A percentile compares a stretch with the other conserved stretches of the same genome.
phyloP scores from a whole-genome alignment of 768 basidiomycete genomes.

The Suillus hirtellus region DNA sequence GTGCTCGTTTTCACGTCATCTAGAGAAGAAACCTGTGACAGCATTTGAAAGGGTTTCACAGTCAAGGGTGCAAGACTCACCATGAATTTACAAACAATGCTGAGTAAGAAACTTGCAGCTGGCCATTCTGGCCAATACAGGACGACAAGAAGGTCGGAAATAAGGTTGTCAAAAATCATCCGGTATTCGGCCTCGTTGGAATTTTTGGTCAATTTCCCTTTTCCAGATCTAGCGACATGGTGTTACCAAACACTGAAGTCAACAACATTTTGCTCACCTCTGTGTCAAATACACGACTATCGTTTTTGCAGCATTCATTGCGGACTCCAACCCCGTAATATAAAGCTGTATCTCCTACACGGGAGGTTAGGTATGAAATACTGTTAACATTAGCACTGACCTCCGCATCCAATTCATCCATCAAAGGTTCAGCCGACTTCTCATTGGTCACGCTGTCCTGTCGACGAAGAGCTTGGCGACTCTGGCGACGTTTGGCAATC shows the following conservation, averaged over 20 bases:
- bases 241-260: slow-evolving; percentile 15
- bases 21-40: slow-evolving; percentile 68
- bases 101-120: slow-evolving; percentile 79
- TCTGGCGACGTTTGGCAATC: slow-evolving; percentile 63
- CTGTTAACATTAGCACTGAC: slow-evolving; percentile 32
- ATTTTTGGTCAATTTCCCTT: slow-evolving; percentile 84
- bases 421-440: slow-evolving; percentile 49
- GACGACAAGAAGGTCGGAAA: slow-evolving; percentile 84
- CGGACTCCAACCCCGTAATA: slow-evolving; percentile 71
- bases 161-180: slow-evolving; percentile 86
- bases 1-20: slow-evolving; percentile 75
- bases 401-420: slow-evolving; percentile 70
- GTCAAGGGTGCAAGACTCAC: slow-evolving; percentile 39
- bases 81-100: slow-evolving; percentile 84
- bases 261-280: slow-evolving; percentile 37
- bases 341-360: slow-evolving; percentile 71
- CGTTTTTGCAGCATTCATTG: slow-evolving; percentile 81
- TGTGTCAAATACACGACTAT: slow-evolving; percentile 79
- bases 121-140: slow-evolving; percentile 98
- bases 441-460: slow-evolving; percentile 60
- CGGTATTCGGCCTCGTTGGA: slow-evolving; percentile 95
- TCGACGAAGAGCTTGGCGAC: slow-evolving; percentile 56
- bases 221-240: slow-evolving; percentile 64
- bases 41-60: not conserved
- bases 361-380: not conserved